A percentile compares a stretch with the other conserved stretches of the same genome.
These are phyloP conservation scores for Hypericum androsaemum DNA, from an alignment of 345 rosid species.

Conservation along the genomic window DNA sequence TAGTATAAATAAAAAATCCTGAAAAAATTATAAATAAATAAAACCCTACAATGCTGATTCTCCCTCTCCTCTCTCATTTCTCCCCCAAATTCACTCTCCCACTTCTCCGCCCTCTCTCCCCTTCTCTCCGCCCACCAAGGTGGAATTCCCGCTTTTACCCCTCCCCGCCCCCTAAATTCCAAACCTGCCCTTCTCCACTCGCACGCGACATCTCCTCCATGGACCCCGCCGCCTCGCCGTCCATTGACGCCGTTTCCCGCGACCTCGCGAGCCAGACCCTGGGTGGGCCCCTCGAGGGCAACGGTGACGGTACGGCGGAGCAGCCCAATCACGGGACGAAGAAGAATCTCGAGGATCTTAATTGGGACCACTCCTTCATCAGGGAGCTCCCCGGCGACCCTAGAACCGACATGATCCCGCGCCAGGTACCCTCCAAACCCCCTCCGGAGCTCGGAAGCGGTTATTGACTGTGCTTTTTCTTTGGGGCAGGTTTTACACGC, in stretches of 20 bases:
- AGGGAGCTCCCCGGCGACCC: slow-evolving; percentile 81
- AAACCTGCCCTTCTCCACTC: slow-evolving; percentile 4
- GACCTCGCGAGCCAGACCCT: slow-evolving; percentile 63
- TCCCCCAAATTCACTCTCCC: slow-evolving; percentile 14
- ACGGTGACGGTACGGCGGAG: neutral
- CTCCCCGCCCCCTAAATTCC: slow-evolving; percentile 19
- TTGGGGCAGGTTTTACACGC: slow-evolving; percentile 65
- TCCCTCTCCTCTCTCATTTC: slow-evolving; percentile 14
- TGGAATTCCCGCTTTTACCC: slow-evolving; percentile 21
- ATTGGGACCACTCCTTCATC: slow-evolving; percentile 88
- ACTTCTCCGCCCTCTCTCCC: slow-evolving; percentile 29
- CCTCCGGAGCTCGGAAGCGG: neutral
- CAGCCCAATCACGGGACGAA: slow-evolving; percentile 10
- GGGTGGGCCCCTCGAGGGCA: slow-evolving; percentile 20
- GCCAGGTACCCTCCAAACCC: slow-evolving; percentile 44
- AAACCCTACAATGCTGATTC: no score
- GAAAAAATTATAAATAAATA: no score
- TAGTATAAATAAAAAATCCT: no score
- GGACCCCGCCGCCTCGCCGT: slow-evolving; percentile 36
- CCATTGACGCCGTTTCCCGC: slow-evolving; percentile 55
- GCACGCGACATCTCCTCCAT: slow-evolving; percentile 23
- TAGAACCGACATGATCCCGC: slow-evolving; percentile 50
- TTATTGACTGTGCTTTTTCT: neutral
- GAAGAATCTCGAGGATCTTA: slow-evolving; percentile 57
- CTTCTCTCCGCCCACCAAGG: slow-evolving; percentile 22